Evolutionary conservation across 2,329 filamentous ascomycete genomes (phyloP), one percentile per base, ranked within the genome.

Genomic region (Aspergillus latus): DNA sequence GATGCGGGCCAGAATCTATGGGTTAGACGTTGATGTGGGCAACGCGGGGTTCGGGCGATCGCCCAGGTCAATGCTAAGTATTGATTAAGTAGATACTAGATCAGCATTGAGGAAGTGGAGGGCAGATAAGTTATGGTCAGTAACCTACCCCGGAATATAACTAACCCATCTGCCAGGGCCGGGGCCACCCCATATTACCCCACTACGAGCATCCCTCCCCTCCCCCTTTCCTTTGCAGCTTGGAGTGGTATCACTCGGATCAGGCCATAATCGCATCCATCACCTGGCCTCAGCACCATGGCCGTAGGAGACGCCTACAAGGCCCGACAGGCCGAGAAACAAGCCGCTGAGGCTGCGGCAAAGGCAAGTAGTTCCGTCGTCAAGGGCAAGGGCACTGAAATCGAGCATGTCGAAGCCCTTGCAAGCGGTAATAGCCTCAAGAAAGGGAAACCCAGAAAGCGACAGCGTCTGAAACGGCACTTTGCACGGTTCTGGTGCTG

Each of bases 401-500:
- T 54, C 10, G 55, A 60, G 30, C 52, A 62, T 40, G 40, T 59
- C 10, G 59, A 64, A 29, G 37, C 45, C 2, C 30, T 59, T 9
- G 34, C 36, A 9, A 21, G 21, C 21, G 21, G 21, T 21, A 28
- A 26, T 9, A 30, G 51, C 21, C 49, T 11, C 7, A 11, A 34
- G 30, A 34, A 34, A 11, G 7, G 57, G 36, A 54, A 52, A 37
- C 47, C 50, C 5, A 46, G 7, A 29, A 40, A 54, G 44, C 8
- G 39, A 10, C 40, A 54, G 28, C 32, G 52, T 26, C 39, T 47
- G 3, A 58, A 57, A 34, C 40, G 30, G 37, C 63, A 67, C 32
- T 56, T 53, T 16, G 49, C 47, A 15, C 58, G 62, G 2, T 67
- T 66, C 50, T 65, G 63, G 62, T 64, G 60, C 39, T 62, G 59